Base-by-base conservation (phyloP, 257 asterid species). In the Cruciata laevipes region DNA sequence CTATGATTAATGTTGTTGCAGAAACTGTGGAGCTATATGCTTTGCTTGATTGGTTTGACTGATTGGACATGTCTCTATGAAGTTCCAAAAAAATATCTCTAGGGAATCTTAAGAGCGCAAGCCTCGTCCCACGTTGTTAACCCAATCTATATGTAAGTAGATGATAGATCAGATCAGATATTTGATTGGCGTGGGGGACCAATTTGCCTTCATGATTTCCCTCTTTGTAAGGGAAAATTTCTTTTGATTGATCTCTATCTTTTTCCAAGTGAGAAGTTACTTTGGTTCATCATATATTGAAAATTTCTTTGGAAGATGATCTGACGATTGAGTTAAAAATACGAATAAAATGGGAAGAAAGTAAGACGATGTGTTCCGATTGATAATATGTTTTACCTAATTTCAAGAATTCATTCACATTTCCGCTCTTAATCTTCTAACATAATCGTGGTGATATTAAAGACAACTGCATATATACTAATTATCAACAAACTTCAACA, bases 41-140 rank as follows among this genome's bases (percentile, higher is more conserved):
- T 14, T 47, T 47, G 55, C 7, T 25, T 68, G 71, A 65, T 70
- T 74, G 69, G 62, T 52, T 66, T 18, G 24, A 51, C 42, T 58
- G 75, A 68, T 70, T 64, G 71, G 69, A 78, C 63, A 68, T 67
- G 49, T 44, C 64, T 44, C 64, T 59, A 72, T 56, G 17, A 67
- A 58, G 66, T 69, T 67, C 31, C 27, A 24, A 66, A 75, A 80
- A 53, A 64, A 47, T 35, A 71, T 65, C 82, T 76, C 60, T 67
- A 27, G 71, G 81, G 77, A 78, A 76, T 76, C 81, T 76, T 77
- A 31, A 59, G 51, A 69, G 42, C 27, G 55, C 64, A 70, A 70
- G 63, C 57, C 75, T 44, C 75, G 86, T 70, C 81, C 81, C 84
- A 75, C 83, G 69, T 72, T 79, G 33, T 59, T 53, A 61, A 67